phyloP scores from a whole-genome alignment of 176 grass and related monocot species.

The Bothriochloa decipiens region DNA sequence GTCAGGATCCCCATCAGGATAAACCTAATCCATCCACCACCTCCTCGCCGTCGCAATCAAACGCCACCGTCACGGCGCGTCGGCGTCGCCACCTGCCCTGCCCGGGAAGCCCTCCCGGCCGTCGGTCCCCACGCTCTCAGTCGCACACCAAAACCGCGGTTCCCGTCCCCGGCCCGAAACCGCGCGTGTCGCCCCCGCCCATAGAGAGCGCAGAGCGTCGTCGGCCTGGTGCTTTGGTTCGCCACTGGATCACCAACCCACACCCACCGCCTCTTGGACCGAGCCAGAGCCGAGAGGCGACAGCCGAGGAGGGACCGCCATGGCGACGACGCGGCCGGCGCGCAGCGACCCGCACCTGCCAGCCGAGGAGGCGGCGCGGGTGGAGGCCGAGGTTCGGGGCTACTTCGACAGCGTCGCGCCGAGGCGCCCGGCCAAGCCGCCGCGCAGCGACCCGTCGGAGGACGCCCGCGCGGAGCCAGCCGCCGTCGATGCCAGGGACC shows the following conservation, averaged over 20 bases:
- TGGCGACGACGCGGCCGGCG: slow-evolving; percentile 56
- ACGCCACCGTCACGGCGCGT: slow-evolving; percentile 22
- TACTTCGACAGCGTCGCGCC: slow-evolving; percentile 75
- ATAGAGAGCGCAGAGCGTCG: neutral
- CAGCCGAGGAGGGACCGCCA: neutral
- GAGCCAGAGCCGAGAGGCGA: neutral
- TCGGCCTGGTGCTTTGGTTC: neutral
- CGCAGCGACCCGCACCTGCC: slow-evolving; percentile 69
- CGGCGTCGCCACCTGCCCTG: neutral
- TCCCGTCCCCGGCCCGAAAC: neutral
- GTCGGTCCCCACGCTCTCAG: neutral
- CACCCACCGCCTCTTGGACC: neutral
- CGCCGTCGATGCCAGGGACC: neutral
- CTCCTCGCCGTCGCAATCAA: slow-evolving; percentile 7
- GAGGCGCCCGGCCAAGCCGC: slow-evolving; percentile 67
- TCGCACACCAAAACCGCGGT: neutral
- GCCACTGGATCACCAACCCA: neutral
- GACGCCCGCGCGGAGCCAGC: neutral
- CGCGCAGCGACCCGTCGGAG: slow-evolving; percentile 69
- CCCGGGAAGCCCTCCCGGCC: too few species aligned
- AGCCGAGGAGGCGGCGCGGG: slow-evolving; percentile 66
- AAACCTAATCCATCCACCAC: neutral
- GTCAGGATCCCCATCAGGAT: neutral
- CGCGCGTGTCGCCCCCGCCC: slow-evolving; percentile 24
- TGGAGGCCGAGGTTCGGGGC: slow-evolving; percentile 68